Evolutionary conservation across 345 rosid genomes (phyloP), one percentile per base, ranked within the genome.

Genomic region (Salix viminalis): DNA sequence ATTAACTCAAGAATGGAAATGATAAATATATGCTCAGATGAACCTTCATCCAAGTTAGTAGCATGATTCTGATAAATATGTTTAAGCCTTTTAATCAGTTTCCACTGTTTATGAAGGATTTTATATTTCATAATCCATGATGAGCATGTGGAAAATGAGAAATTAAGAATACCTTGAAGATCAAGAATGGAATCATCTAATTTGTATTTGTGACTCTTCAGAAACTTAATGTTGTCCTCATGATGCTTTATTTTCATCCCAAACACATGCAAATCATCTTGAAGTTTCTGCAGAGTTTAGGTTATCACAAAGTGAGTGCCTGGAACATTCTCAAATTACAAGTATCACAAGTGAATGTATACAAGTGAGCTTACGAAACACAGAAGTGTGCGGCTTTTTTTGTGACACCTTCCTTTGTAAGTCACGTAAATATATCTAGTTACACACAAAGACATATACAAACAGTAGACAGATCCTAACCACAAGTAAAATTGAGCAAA

Each of bases 241-340:
- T 89, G 95, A 73, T 81, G 90, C 82, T 90, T 91, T 83, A 93
- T 84, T 82, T 86, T 89, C 80, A 67, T 71, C 72, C 94, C 98
- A 46, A 90, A 73, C 2, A 48, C 34, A 36, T 85, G 89, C 48
- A 90, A 86, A 75, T 90, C 97, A 80, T 92, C 90, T 82, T 93
- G 83, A 84, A 91, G 92, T 83, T 81, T 93, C 88, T 91, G 86
- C 79, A 76, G 1, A 74, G 58, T 75, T 70, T 58, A 10, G 70
- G 36, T 39, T 21, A 70, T 77, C 46, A 12, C 28, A 73, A 67
- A 68, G 28, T 70, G 16, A 75, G 32, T 30, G 14, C 21, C 9
- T 46, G n/a, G 34, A 28, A 39, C 61, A 23, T 28, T 44, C 67
- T 66, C 72, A 2, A 61, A 4, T 14, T 54, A 73, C 9, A 64